Evolutionary conservation across 202 grass and related monocot species (phyloP).

Genomic region (Setaria viridis): DNA sequence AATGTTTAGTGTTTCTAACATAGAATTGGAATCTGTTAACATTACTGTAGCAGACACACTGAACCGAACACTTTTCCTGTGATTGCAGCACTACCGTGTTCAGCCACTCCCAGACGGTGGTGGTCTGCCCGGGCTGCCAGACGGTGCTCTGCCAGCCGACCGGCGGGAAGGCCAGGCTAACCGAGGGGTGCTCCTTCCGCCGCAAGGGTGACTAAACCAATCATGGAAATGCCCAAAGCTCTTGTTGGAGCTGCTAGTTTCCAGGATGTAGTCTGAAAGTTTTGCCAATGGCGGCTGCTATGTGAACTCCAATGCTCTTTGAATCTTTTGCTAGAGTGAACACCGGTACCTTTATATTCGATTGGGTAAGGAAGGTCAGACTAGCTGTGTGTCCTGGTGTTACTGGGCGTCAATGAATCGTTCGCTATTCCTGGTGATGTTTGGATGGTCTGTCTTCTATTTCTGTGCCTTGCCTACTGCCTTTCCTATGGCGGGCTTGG

Average conservation of each 20-base stretch:
- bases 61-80: background rate
- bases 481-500: background rate
- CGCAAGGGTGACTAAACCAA: slow-evolving; percentile 55
- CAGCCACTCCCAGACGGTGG: slow-evolving; percentile 80
- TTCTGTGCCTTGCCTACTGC: background rate
- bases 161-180: slow-evolving; percentile 71
- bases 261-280: slow-evolving; percentile 37
- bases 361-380: slow-evolving; percentile 19
- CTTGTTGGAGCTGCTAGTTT: background rate
- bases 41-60: background rate
- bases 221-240: background rate
- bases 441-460: background rate
- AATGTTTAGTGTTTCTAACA: background rate
- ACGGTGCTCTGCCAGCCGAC: slow-evolving; percentile 76
- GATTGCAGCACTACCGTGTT: slow-evolving; percentile 76
- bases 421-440: background rate
- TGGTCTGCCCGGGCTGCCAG: slow-evolving; percentile 66
- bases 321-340: slow-evolving; percentile 32
- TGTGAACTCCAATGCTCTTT: slow-evolving; percentile 42
- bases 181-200: slow-evolving; percentile 72
- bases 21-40: background rate
- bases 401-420: background rate
- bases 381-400: background rate
- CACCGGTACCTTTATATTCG: background rate
- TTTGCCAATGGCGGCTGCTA: slow-evolving; percentile 23